These are phyloP conservation scores for Ploettnerulaceae sp. DNA, from an alignment of 2,329 filamentous ascomycete genomes.

Conservation along the genomic window DNA sequence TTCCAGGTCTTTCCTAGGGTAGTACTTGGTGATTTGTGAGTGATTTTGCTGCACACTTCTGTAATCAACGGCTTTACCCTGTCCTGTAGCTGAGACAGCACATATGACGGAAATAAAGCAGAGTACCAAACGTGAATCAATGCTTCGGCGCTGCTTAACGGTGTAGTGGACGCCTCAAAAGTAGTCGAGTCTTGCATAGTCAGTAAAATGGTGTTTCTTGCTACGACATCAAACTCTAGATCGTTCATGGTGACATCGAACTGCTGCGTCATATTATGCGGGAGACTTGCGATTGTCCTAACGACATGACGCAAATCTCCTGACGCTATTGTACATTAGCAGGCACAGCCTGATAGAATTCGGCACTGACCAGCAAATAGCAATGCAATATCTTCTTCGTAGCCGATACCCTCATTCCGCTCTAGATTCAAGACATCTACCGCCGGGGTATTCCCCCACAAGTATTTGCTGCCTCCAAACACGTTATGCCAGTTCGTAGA, in stretches of 20 bases:
- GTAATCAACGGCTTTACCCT: background rate
- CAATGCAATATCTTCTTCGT: conserved; percentile 14
- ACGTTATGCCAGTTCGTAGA: no score
- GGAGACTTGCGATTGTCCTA: conserved; percentile 16
- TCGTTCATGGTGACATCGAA: conserved; percentile 19
- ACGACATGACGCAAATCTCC: conserved; percentile 20
- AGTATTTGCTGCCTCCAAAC: conserved; percentile 15
- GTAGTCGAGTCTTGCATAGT: no score
- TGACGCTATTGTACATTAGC: conserved; percentile 14
- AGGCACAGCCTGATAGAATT: no score
- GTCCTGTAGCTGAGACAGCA: background rate
- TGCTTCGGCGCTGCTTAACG: background rate
- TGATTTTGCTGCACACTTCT: background rate
- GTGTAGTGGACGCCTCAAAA: background rate
- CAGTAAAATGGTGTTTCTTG: conserved; percentile 20
- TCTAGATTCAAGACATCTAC: conserved; percentile 18
- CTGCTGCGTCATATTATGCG: conserved; percentile 4
- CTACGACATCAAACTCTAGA: conserved; percentile 20
- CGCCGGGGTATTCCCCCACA: conserved; percentile 22
- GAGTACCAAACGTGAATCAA: conserved; percentile 1
- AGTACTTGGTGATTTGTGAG: background rate
- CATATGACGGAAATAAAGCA: background rate
- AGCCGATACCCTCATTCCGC: conserved; percentile 16
- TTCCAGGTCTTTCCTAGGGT: background rate
- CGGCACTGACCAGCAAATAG: conserved; percentile 21